Conservation (phyloP, 1,284 basidiomycete species). For the Microbotryum scabiosae region DNA sequence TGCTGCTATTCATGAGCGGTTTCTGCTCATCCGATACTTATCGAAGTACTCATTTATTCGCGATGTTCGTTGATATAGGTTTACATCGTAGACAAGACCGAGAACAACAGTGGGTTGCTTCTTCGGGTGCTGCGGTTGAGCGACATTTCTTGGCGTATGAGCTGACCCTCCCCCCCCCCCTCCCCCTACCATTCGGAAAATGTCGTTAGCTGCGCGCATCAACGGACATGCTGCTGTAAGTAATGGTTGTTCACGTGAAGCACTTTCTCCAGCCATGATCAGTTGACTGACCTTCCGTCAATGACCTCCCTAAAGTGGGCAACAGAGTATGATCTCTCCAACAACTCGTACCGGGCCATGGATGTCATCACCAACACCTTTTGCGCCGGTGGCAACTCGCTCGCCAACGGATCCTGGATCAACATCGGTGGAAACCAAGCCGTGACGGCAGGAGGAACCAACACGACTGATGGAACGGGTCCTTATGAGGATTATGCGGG, state of each 20-base stretch:
- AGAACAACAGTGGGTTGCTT: slow-evolving; percentile 37
- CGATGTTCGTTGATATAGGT: slow-evolving; percentile 4
- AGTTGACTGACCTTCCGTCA: background rate
- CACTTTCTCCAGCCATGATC: too few relatives aligned
- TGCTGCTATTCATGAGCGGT: too few relatives aligned
- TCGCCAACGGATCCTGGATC: slow-evolving; percentile 41
- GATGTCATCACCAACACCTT: slow-evolving; percentile 41
- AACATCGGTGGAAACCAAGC: slow-evolving; percentile 41
- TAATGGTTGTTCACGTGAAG: background rate
- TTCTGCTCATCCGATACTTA: too few relatives aligned
- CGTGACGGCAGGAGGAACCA: slow-evolving; percentile 36
- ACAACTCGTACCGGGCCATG: slow-evolving; percentile 32
- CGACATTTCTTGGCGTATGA: background rate
- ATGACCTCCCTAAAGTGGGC: slow-evolving; percentile 9
- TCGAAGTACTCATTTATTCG: too few relatives aligned
- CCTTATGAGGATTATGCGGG: slow-evolving; percentile 54
- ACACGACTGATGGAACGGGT: slow-evolving; percentile 11
- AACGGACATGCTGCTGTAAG: slow-evolving; percentile 26
- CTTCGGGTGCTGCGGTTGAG: slow-evolving; percentile 12
- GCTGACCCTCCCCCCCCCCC: background rate
- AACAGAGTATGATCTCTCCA: slow-evolving; percentile 13
- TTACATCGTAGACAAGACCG: slow-evolving; percentile 42
- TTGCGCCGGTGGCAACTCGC: slow-evolving; percentile 38
- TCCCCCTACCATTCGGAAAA: background rate
- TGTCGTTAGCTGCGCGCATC: background rate